Conservation (phyloP, 495 filamentous ascomycete genomes). For the Letharia columbiana region DNA sequence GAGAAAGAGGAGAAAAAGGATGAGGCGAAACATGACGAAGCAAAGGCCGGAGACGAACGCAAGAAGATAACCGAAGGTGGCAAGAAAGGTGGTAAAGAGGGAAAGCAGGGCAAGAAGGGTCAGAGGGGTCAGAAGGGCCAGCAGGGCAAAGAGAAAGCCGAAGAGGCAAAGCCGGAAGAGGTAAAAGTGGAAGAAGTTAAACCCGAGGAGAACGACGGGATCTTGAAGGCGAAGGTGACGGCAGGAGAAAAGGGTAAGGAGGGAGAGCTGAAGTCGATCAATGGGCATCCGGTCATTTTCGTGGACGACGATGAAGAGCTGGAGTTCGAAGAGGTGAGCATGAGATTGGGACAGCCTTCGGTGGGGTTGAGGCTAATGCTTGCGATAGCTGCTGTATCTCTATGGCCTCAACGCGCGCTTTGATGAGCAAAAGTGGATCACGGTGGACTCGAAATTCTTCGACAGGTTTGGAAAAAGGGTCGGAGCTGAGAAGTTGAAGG, state of each 20-base stretch:
- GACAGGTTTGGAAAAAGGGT: conserved; percentile 25
- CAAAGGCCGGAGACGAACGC: not conserved
- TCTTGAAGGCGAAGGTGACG: conserved; percentile 5
- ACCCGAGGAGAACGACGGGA: not conserved
- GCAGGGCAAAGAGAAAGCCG: conserved; percentile 5
- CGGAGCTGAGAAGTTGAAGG: conserved; percentile 14
- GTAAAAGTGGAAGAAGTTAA: not conserved
- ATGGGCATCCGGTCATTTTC: conserved; percentile 18
- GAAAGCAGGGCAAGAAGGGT: conserved; percentile 11
- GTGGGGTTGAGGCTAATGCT: not conserved
- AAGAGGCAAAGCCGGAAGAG: not conserved
- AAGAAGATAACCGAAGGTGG: conserved; percentile 5
- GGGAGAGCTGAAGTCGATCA: conserved; percentile 6
- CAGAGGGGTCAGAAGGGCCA: conserved; percentile 2
- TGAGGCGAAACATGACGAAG: conserved; percentile 3
- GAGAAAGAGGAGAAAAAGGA: conserved; percentile 10
- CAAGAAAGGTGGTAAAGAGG: conserved; percentile 5
- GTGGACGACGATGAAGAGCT: conserved; percentile 18
- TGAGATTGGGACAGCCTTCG: not conserved
- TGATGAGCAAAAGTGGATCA: conserved; percentile 22
- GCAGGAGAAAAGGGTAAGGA: conserved; percentile 1
- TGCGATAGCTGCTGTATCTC: conserved; percentile 17
- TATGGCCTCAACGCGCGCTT: conserved; percentile 11
- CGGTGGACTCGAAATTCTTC: conserved; percentile 23
- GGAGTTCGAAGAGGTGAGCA: conserved; percentile 22